Evolutionary conservation across 2,329 filamentous ascomycete genomes (phyloP).

Genomic region (Fusarium xyrophilum): DNA sequence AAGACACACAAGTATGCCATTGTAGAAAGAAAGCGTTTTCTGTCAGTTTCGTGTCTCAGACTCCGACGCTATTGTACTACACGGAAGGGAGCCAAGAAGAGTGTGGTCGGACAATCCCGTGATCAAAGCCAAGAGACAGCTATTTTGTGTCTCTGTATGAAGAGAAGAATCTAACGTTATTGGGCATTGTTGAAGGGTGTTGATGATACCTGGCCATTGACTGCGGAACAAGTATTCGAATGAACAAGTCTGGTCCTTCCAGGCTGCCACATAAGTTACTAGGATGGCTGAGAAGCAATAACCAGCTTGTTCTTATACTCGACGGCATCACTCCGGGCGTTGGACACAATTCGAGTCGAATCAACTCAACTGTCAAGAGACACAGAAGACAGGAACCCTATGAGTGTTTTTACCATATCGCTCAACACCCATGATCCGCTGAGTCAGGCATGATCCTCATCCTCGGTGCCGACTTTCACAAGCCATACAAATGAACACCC

Average conservation of each 20-base stretch:
- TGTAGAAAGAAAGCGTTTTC: background rate
- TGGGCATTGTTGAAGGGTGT: background rate
- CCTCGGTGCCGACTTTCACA: conserved; percentile 37
- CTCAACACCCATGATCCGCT: background rate
- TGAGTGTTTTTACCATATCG: background rate
- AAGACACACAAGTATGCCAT: background rate
- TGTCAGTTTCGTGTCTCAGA: conserved; percentile 17
- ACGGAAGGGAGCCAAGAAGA: background rate
- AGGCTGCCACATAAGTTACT: background rate
- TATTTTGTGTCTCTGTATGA: background rate
- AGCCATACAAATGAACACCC: conserved; percentile 29
- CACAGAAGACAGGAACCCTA: background rate
- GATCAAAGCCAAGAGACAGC: background rate
- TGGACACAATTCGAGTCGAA: background rate
- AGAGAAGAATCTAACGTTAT: no score
- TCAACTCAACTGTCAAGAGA: background rate
- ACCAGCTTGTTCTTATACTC: background rate
- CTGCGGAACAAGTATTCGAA: background rate
- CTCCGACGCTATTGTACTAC: conserved; percentile 18
- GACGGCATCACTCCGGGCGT: background rate
- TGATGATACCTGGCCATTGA: background rate
- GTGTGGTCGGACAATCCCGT: conserved; percentile 29
- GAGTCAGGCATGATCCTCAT: conserved; percentile 2
- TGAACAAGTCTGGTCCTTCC: background rate
- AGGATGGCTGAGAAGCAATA: background rate